Evolutionary conservation across 108 stramenopile genomes (phyloP).

Genomic region (Cyclotella kingstonii): DNA sequence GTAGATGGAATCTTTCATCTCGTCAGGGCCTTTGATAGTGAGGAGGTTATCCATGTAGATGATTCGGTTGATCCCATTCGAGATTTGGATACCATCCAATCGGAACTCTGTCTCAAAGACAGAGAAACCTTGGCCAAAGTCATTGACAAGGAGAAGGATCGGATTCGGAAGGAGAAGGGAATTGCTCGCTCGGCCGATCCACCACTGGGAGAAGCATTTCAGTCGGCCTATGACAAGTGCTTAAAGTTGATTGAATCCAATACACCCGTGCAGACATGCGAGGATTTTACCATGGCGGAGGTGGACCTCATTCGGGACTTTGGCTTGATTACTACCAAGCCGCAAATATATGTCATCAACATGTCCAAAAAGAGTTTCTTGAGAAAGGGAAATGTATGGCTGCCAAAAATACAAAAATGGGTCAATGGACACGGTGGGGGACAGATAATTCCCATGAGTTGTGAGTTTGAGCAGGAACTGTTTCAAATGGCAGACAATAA

Average conservation of each 20-base stretch:
- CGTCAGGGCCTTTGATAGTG: slow-evolving; percentile 94
- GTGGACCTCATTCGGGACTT: slow-evolving; percentile 86
- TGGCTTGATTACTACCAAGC: slow-evolving; percentile 97
- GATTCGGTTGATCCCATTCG: slow-evolving; percentile 98
- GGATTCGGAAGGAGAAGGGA: slow-evolving; percentile 85
- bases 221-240: slow-evolving; percentile 75
- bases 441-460: slow-evolving; percentile 95
- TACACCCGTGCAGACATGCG: slow-evolving; percentile 77
- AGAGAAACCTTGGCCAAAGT: slow-evolving; percentile 63
- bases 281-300: slow-evolving; percentile 81
- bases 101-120: slow-evolving; percentile 96
- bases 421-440: slow-evolving; percentile 96
- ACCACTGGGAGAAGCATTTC: slow-evolving; percentile 68
- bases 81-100: slow-evolving; percentile 97
- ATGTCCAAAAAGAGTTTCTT: slow-evolving; percentile 92
- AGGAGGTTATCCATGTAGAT: slow-evolving; percentile 99
- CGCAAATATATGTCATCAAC: slow-evolving; percentile 98
- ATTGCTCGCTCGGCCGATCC: slow-evolving; percentile 63
- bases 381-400: slow-evolving; percentile 93
- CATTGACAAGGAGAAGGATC: slow-evolving; percentile 71
- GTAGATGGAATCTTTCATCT: slow-evolving; percentile 98
- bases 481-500: slow-evolving; percentile 75
- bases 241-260: slow-evolving; percentile 74
- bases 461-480: slow-evolving; percentile 96
- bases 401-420: slow-evolving; percentile 94